Percentiles rank a stretch among this genome's conserved stretches.
Conservation (phyloP, 2,329 filamentous ascomycete species). For the Fusarium marasasianum region DNA sequence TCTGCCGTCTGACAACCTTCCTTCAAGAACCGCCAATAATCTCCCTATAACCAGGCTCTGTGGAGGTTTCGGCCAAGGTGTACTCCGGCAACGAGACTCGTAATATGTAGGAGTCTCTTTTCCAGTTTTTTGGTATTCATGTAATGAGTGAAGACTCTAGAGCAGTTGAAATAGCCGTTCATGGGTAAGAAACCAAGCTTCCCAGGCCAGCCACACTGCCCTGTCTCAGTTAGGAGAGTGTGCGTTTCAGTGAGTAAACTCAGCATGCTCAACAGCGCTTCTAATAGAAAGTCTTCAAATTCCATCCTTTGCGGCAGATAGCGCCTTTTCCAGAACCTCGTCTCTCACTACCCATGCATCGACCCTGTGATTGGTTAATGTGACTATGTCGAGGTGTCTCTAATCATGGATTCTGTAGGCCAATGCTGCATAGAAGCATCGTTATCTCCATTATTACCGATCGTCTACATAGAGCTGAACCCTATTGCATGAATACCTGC, state of each 20-base stretch:
- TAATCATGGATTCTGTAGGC: fast-evolving
- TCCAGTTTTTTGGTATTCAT: too few relatives aligned
- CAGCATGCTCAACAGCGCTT: neutral
- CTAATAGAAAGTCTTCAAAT: too few relatives aligned
- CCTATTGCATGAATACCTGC: neutral
- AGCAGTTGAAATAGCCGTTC: neutral
- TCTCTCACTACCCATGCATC: too few relatives aligned
- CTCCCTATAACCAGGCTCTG: too few relatives aligned
- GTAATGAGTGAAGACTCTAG: neutral
- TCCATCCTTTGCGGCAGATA: neutral
- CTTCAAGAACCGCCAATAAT: neutral
- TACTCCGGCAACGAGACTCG: neutral
- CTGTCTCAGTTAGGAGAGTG: neutral
- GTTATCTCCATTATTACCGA: neutral
- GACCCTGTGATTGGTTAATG: neutral
- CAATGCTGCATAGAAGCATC: neutral
- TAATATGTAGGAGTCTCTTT: neutral
- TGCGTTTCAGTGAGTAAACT: neutral
- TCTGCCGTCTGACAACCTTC: too few relatives aligned
- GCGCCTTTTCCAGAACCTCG: neutral
- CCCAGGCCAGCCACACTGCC: neutral
- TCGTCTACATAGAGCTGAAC: too few relatives aligned
- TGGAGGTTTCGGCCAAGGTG: neutral
- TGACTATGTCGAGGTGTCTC: neutral
- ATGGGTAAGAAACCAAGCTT: neutral